Percentiles rank a stretch among this genome's conserved stretches.
Evolutionary conservation across 768 basidiomycete species (phyloP).

Genomic region (Lanmaoa pseudosensibilis): DNA sequence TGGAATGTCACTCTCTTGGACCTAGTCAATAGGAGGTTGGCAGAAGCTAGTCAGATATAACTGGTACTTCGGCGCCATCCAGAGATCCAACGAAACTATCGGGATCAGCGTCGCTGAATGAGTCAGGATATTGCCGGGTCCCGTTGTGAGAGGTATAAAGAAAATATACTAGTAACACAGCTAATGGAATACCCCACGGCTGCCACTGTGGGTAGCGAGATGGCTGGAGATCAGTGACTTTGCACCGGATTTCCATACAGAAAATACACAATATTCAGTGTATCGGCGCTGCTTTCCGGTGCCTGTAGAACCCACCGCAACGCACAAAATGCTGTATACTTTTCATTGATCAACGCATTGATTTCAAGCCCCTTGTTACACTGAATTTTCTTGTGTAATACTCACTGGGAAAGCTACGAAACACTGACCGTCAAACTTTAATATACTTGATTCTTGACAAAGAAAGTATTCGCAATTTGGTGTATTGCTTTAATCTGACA

Average conservation of each 20-base stretch:
- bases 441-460: not conserved
- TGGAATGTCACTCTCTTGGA: constrained; percentile 1
- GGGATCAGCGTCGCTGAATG: not conserved
- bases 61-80: not conserved
- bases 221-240: not conserved
- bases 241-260: not conserved
- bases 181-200: not conserved
- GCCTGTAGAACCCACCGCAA: not conserved
- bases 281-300: not conserved
- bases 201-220: not conserved
- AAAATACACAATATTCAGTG: not conserved
- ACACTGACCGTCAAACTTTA: not conserved
- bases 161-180: not conserved
- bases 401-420: not conserved
- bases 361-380: not conserved
- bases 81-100: not conserved
- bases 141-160: not conserved
- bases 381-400: not conserved
- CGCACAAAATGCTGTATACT: not conserved
- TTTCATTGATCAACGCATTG: not conserved
- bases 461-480: not conserved
- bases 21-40: not conserved
- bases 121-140: not conserved
- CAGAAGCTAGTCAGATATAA: not conserved
- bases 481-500: not conserved